Evolutionary conservation across 208 protist species (phyloP).

Genomic region (Trypanosoma lewisi): DNA sequence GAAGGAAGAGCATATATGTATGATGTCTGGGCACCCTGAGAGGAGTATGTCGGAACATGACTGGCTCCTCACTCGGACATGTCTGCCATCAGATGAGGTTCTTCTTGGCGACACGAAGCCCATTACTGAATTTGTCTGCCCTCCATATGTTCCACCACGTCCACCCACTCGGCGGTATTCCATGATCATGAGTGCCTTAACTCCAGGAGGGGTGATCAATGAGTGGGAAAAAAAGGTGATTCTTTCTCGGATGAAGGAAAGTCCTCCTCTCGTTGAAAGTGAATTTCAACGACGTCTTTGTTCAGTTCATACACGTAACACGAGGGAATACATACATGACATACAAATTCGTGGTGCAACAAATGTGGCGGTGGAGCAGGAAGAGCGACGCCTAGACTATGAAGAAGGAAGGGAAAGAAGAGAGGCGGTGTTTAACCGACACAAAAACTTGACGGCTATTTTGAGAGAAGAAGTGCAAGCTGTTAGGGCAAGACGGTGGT

Average conservation of each 20-base stretch:
- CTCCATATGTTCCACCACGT: conserved; percentile 31
- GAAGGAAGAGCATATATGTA: not conserved
- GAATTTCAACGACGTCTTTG: conserved; percentile 58
- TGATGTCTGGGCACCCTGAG: not conserved
- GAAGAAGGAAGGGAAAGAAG: conserved; percentile 35
- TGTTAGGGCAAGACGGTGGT: conserved; percentile 56
- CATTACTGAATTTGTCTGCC: conserved; percentile 41
- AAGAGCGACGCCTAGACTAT: conserved; percentile 27
- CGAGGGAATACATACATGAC: conserved; percentile 30
- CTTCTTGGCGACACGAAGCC: conserved; percentile 19
- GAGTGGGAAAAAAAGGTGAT: conserved; percentile 72
- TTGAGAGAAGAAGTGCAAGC: conserved; percentile 49
- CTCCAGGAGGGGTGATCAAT: conserved; percentile 25
- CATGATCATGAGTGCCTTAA: conserved; percentile 11
- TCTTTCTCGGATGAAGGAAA: conserved; percentile 42
- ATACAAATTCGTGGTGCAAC: conserved; percentile 27
- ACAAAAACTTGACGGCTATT: conserved; percentile 62
- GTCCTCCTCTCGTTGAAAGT: conserved; percentile 31
- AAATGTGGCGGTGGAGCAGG: conserved; percentile 21
- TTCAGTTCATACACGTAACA: conserved; percentile 40
- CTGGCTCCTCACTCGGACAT: conserved; percentile 29
- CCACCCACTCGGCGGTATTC: conserved; percentile 37
- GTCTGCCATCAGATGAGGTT: conserved; percentile 5
- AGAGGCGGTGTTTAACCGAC: conserved; percentile 51
- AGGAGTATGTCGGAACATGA: conserved; percentile 19